phyloP scores from a whole-genome alignment of 331 rosid species.

The Rosa hybrid region DNA sequence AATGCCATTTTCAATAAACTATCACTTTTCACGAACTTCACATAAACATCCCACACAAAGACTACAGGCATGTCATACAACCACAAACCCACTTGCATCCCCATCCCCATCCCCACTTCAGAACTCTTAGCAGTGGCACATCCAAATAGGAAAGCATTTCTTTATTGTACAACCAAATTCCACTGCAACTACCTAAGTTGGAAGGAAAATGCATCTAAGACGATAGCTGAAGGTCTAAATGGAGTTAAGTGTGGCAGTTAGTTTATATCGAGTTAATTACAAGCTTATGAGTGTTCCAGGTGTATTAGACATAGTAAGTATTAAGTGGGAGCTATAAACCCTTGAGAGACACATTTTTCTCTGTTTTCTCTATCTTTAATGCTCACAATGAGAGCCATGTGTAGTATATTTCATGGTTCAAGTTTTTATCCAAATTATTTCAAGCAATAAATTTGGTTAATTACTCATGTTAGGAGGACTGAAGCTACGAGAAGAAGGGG shows the following conservation, averaged over 20 bases:
- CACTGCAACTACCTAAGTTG: neutral
- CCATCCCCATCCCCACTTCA: neutral
- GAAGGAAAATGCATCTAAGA: neutral
- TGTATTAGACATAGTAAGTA: too few relatives aligned
- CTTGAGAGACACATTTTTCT: too few relatives aligned
- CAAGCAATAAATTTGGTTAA: too few relatives aligned
- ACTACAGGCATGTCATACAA: neutral
- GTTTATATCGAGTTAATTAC: neutral
- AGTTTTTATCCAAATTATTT: too few relatives aligned
- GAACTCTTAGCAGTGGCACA: neutral
- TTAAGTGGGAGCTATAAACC: too few relatives aligned
- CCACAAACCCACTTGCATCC: neutral
- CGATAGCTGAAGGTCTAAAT: neutral
- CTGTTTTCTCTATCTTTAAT: too few relatives aligned
- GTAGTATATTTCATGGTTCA: too few relatives aligned
- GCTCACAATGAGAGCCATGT: too few relatives aligned
- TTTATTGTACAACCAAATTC: neutral
- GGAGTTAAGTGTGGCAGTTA: too few relatives aligned
- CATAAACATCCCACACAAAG: neutral
- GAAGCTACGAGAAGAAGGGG: too few relatives aligned
- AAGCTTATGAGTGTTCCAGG: too few relatives aligned
- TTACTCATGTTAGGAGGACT: too few relatives aligned
- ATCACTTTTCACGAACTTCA: neutral
- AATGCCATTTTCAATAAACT: neutral
- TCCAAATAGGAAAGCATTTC: neutral